Base-by-base conservation (phyloP, 2,329 filamentous ascomycete species). In the Talaromyces islandicus region DNA sequence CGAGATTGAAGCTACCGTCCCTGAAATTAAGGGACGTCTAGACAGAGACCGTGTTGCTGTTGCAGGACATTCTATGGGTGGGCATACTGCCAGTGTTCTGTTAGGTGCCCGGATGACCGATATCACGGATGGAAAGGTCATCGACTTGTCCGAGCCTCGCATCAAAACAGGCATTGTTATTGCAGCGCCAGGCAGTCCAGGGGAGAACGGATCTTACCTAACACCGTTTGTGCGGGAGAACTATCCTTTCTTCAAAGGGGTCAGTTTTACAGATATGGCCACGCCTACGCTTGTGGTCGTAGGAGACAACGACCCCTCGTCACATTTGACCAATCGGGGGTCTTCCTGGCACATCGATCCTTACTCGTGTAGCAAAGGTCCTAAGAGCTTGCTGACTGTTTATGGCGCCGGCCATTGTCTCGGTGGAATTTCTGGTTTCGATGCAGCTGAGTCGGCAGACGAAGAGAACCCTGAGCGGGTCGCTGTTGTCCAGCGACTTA, bases 1-100 rank as follows among this genome's bases (percentile, higher is more conserved):
- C 53, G 63, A 56, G 11, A 69, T 79, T 48, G 76, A 77, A 63
- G 58, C 67, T 1, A 64, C 67, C 0, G 68, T 75, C 7, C 71
- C 73, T 0, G 64, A 64, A 6, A 65, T 77, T 35, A 62, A 68
- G 41, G 73, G 73, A 1, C 71, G 73, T 4, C 66, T 78, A 1
- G 74, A 78, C 60, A 66, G 60, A 19, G 59, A 38, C 25, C 66
- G 67, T 14, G 63, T 79, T 32, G 76, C 73, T 3, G 69, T 75
- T 1, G 71, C 69, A 2, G 77, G 77, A 3, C 77, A 79, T 61
- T 79, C 76, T 0, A 66, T 75, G 2, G 76, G 77, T 21, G 70
- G 63, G 0, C 66, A 67, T 41, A 76, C 75, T 1, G 72, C 72
- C 2, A 65, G 63, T 11, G 57, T 75, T 46, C 67, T 77, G 1